A percentile compares a stretch with the other conserved stretches of the same genome.
Conservation (phyloP, 176 grass and related monocot species). For the Musa schizocarpa region DNA sequence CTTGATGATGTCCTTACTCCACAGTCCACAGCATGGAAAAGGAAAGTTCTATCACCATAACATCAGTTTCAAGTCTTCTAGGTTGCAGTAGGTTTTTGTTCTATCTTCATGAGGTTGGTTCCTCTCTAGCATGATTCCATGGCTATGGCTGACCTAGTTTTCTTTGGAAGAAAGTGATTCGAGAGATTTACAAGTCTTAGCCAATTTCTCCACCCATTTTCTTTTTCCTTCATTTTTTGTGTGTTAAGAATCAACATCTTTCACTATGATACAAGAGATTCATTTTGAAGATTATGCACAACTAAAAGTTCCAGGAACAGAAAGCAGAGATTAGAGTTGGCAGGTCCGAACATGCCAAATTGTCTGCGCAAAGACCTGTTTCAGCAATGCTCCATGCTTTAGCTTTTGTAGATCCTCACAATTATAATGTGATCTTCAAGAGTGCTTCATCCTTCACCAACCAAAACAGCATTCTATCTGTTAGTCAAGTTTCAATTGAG, state of each 20-base stretch:
- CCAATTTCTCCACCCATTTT: no score
- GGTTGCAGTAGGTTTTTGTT: background rate
- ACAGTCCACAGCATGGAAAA: no score
- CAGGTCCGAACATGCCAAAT: no score
- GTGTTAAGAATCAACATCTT: no score
- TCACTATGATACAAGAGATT: no score
- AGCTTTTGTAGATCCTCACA: no score
- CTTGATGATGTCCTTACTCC: no score
- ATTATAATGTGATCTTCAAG: background rate
- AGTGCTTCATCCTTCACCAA: background rate
- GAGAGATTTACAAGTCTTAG: background rate
- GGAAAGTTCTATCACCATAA: no score
- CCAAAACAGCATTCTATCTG: background rate
- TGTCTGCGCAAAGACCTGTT: background rate
- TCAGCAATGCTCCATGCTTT: background rate
- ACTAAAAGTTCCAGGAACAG: background rate
- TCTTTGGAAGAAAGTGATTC: background rate
- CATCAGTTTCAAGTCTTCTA: background rate
- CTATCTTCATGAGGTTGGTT: background rate
- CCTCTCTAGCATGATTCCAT: background rate
- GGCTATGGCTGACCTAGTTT: no score
- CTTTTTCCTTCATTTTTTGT: no score
- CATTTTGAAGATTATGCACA: background rate
- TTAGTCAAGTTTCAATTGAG: background rate
- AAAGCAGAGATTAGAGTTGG: background rate